phyloP scores from a whole-genome alignment of 139 green algal genomes.

The Micromonas commoda region DNA sequence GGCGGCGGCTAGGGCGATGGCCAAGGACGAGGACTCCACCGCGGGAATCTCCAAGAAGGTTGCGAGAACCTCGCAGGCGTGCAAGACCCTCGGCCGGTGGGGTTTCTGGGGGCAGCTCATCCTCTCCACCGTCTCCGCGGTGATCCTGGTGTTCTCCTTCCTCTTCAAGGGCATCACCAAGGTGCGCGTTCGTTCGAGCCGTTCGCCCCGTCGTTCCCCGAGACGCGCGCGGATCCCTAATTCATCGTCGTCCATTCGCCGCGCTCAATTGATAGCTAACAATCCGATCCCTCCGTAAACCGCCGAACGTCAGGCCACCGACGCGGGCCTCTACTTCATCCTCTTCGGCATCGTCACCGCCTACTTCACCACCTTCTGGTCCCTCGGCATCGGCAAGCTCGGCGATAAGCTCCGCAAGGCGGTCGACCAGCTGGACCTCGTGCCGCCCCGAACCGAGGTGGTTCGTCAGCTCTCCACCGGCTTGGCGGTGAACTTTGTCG shows the following conservation, averaged over 20 bases:
- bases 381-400: slow-evolving; percentile 72
- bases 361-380: slow-evolving; percentile 85
- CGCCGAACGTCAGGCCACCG: no score
- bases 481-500: slow-evolving; percentile 72
- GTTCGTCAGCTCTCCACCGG: slow-evolving; percentile 52
- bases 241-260: no score
- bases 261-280: no score
- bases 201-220: no score
- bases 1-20: no score
- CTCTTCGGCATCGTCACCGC: slow-evolving; percentile 78
- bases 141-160: slow-evolving; percentile 89
- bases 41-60: slow-evolving; percentile 9
- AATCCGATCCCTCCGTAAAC: not conserved
- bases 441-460: slow-evolving; percentile 42
- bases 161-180: slow-evolving; percentile 17
- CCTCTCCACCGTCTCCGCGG: slow-evolving; percentile 70
- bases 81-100: slow-evolving; percentile 9
- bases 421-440: not conserved
- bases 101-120: slow-evolving; percentile 88
- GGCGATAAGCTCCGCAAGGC: slow-evolving; percentile 47
- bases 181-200: no score
- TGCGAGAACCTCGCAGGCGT: not conserved
- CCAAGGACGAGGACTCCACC: slow-evolving; percentile 2
- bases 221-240: no score
- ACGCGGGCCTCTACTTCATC: slow-evolving; percentile 67